Evolutionary conservation across 2,329 filamentous ascomycete species (phyloP).

Genomic region (Cladorrhinum sp.): DNA sequence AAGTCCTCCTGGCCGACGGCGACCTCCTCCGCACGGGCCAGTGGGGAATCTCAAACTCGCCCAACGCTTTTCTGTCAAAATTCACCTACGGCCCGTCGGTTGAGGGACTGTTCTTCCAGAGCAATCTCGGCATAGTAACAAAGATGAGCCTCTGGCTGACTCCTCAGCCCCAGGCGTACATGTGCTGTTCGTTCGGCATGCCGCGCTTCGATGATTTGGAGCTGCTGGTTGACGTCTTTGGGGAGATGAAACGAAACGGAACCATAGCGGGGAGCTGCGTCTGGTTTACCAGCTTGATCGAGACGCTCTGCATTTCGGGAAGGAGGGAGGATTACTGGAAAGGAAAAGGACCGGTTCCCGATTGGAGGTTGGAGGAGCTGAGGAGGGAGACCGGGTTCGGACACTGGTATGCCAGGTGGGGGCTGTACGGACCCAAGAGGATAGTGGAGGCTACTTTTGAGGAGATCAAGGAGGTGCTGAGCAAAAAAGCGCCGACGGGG

Average conservation of each 20-base stretch:
- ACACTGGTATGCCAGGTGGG: constrained; percentile 45
- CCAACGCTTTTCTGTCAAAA: constrained; percentile 38
- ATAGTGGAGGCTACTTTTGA: constrained; percentile 45
- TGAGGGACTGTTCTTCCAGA: constrained; percentile 51
- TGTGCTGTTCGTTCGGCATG: constrained; percentile 46
- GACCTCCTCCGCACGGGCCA: constrained; percentile 30
- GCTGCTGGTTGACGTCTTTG: constrained; percentile 43
- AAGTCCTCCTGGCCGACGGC: constrained; percentile 31
- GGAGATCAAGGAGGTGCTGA: constrained; percentile 37
- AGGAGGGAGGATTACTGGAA: constrained; percentile 43
- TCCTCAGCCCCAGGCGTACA: constrained; percentile 43
- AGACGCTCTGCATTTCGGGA: constrained; percentile 43
- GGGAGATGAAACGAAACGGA: constrained; percentile 42
- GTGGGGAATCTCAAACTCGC: constrained; percentile 37
- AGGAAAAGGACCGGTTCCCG: constrained; percentile 42
- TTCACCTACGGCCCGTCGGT: constrained; percentile 41
- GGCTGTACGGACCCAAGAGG: constrained; percentile 40
- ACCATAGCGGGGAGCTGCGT: constrained; percentile 39
- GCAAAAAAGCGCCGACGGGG: constrained; percentile 37
- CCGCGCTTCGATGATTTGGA: constrained; percentile 44
- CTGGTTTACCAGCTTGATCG: constrained; percentile 45
- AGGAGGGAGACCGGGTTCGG: constrained; percentile 40
- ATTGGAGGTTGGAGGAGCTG: constrained; percentile 43
- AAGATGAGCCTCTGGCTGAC: constrained; percentile 50
- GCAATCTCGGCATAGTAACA: constrained; percentile 52